Evolutionary conservation across 106 monocot genomes (phyloP).

Genomic region (Dendrobium chrysotoxum): DNA sequence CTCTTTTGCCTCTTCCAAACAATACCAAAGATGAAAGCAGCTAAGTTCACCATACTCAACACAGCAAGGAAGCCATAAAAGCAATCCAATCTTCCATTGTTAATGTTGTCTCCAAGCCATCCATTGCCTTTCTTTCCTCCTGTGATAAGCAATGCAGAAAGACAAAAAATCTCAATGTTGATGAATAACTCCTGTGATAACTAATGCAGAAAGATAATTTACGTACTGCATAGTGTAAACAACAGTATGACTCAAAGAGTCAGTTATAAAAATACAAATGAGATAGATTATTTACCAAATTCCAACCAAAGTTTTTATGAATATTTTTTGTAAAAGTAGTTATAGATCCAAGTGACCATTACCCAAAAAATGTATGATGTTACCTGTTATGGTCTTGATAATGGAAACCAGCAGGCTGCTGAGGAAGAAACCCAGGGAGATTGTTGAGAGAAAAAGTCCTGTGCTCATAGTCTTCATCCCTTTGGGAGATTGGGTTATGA

Average conservation of each 20-base stretch:
- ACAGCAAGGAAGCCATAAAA: constrained; percentile 71
- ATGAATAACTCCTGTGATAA: no score
- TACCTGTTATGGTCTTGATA: constrained; percentile 41
- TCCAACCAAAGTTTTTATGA: no score
- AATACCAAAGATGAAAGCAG: constrained; percentile 34
- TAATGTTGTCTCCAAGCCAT: constrained; percentile 73
- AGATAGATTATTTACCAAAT: no score
- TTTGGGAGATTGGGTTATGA: constrained; percentile 69
- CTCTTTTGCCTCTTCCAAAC: constrained; percentile 8
- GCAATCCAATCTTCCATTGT: constrained; percentile 63
- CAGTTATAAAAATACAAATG: no score
- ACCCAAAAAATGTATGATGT: no score
- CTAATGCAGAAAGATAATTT: no score
- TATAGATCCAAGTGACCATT: no score
- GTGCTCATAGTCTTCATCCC: constrained; percentile 98
- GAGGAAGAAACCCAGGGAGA: constrained; percentile 86
- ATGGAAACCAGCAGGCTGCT: constrained; percentile 59
- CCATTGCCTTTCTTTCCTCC: constrained; percentile 18
- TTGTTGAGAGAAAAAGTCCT: constrained; percentile 61
- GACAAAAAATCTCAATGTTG: no score
- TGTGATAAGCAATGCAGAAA: no score
- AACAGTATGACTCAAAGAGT: no score
- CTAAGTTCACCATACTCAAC: constrained; percentile 43
- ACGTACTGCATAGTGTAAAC: no score
- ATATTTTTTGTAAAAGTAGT: no score